A percentile compares a stretch with the other conserved stretches of the same genome.
These are phyloP conservation scores for Boletales sp. DNA, from an alignment of 768 basidiomycete genomes.

Conservation along the genomic window DNA sequence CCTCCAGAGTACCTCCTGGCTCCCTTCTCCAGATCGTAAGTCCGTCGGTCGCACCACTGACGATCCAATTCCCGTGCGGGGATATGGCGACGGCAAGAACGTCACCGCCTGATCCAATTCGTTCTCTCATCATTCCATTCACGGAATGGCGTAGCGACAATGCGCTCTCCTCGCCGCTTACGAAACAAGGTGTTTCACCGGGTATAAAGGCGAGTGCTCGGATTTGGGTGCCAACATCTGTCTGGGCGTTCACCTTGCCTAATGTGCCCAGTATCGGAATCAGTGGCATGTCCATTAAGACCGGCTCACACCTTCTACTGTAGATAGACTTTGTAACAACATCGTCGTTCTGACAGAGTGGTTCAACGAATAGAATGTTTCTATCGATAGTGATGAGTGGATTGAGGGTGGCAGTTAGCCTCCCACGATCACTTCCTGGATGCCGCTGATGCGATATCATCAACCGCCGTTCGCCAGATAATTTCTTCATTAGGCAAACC, in stretches of 20 bases:
- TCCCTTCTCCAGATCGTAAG: slow-evolving; percentile 10
- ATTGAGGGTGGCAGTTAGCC: background rate
- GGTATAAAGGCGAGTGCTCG: slow-evolving; percentile 10
- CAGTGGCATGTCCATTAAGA: background rate
- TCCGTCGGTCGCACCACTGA: slow-evolving; percentile 7
- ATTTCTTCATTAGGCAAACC: no score
- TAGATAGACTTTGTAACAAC: background rate
- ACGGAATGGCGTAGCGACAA: slow-evolving; percentile 5
- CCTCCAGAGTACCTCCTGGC: background rate
- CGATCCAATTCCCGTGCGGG: slow-evolving; percentile 6
- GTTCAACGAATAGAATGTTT: background rate
- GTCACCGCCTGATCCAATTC: slow-evolving; percentile 1
- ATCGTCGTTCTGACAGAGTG: background rate
- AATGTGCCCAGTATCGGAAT: background rate
- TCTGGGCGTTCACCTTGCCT: slow-evolving; percentile 1
- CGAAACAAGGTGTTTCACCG: background rate
- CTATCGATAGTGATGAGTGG: background rate
- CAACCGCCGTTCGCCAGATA: no score
- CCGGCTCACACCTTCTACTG: slow-evolving; percentile 1
- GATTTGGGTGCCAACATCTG: slow-evolving; percentile 8
- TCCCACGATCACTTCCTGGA: no score
- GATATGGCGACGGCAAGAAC: slow-evolving; percentile 10
- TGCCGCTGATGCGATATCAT: no score
- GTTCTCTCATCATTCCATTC: slow-evolving; percentile 8
- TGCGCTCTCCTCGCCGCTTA: slow-evolving; percentile 11